Evolutionary conservation across 2,329 filamentous ascomycete genomes (phyloP).

Genomic region (Meredithiella fracta): DNA sequence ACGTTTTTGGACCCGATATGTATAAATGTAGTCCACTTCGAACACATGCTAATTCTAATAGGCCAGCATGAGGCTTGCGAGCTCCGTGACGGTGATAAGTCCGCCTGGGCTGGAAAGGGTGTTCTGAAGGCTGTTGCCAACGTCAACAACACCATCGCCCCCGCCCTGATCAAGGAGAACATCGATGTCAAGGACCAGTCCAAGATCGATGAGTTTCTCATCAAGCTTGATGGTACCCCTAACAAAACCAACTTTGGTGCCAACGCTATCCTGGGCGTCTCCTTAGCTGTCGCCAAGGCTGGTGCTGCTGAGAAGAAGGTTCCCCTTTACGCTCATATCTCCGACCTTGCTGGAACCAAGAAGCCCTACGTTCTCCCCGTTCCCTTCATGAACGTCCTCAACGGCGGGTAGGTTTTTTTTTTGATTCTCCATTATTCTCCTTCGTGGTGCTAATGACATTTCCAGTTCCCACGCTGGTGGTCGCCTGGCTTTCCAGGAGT

Average conservation of each 20-base stretch:
- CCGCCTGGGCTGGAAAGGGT: conserved; percentile 75
- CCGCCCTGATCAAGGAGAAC: conserved; percentile 65
- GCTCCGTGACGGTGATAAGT: conserved; percentile 79
- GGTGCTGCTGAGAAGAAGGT: conserved; percentile 77
- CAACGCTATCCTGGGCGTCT: conserved; percentile 78
- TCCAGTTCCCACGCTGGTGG: conserved; percentile 88
- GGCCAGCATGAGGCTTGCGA: conserved; percentile 83
- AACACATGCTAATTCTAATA: conserved; percentile 24
- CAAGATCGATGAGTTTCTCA: conserved; percentile 70
- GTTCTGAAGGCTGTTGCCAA: conserved; percentile 74
- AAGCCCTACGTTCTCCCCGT: conserved; percentile 82
- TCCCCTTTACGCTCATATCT: conserved; percentile 75
- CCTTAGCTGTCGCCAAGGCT: conserved; percentile 71
- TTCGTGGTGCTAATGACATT: neutral
- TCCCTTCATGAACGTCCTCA: conserved; percentile 87
- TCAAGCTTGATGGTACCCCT: conserved; percentile 64
- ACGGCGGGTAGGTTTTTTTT: conserved; percentile 41
- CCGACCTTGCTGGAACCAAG: conserved; percentile 75
- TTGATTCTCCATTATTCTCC: neutral
- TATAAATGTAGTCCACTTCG: conserved; percentile 15
- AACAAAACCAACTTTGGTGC: conserved; percentile 82
- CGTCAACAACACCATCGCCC: conserved; percentile 67
- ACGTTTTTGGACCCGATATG: conserved; percentile 23
- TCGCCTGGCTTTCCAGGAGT: conserved; percentile 86
- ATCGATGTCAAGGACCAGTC: conserved; percentile 77